Percentiles rank a stretch among this genome's conserved stretches.
Evolutionary conservation across 441 rosid species (phyloP).

Genomic region (Erodium moschatum): DNA sequence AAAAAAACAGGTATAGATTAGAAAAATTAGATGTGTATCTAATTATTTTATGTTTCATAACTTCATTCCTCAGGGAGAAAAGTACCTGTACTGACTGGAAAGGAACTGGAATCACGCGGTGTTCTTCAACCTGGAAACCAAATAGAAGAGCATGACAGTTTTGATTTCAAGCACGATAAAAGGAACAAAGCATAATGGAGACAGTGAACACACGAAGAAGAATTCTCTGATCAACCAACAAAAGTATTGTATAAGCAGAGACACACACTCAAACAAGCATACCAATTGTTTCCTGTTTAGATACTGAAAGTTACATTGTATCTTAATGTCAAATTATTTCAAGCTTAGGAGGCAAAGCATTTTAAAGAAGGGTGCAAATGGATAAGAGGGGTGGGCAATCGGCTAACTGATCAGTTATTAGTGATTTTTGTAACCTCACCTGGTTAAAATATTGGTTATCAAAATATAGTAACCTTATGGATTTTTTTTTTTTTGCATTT

Average conservation of each 20-base stretch:
- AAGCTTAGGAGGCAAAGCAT: background rate
- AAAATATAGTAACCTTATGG: no score
- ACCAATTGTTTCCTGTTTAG: background rate
- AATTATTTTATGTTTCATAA: background rate
- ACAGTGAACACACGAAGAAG: background rate
- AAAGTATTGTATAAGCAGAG: constrained; percentile 8
- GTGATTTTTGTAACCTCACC: no score
- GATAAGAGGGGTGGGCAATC: background rate
- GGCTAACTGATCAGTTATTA: no score
- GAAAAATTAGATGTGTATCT: background rate
- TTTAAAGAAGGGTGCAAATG: background rate
- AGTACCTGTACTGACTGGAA: constrained; percentile 73
- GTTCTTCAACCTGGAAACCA: constrained; percentile 74
- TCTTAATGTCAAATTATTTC: background rate
- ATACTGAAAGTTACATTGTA: background rate
- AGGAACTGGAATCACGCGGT: constrained; percentile 58
- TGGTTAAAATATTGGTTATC: no score
- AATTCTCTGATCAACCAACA: background rate
- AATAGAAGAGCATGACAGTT: constrained; percentile 21
- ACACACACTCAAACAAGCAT: background rate
- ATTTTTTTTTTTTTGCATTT: no score
- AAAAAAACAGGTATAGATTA: constrained; percentile 17
- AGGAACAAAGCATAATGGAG: constrained; percentile 12
- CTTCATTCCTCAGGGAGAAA: constrained; percentile 14
- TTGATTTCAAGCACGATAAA: constrained; percentile 17